Evolutionary conservation across 139 green algal genomes (phyloP).

Genomic region (Pedinophyceae sp.): DNA sequence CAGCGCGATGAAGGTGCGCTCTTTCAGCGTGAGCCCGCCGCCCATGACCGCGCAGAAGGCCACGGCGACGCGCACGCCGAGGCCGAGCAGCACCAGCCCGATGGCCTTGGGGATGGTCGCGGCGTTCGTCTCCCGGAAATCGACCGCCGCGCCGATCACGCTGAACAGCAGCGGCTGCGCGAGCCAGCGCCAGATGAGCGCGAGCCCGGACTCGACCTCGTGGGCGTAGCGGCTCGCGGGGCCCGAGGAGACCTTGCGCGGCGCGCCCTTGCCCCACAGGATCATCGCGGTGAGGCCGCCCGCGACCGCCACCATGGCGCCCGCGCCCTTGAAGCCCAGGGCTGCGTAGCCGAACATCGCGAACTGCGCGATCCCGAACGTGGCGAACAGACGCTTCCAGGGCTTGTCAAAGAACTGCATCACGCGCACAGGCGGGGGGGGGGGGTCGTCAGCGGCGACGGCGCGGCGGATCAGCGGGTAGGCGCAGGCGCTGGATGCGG

Average conservation of each 20-base stretch:
- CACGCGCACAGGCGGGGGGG: no score
- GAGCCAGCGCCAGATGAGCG: slow-evolving; percentile 20
- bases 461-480: no score
- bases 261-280: slow-evolving; percentile 36
- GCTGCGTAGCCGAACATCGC: no score
- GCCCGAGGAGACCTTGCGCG: slow-evolving; percentile 13
- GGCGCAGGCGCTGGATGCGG: no score
- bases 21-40: slow-evolving; percentile 28
- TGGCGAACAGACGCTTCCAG: no score
- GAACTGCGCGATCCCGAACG: no score
- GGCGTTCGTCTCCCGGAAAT: slow-evolving; percentile 25
- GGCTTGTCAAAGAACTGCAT: no score
- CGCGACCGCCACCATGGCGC: slow-evolving; percentile 45
- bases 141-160: slow-evolving; percentile 48
- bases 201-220: slow-evolving; percentile 16
- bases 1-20: slow-evolving; percentile 54
- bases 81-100: slow-evolving; percentile 25
- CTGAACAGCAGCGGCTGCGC: slow-evolving; percentile 65
- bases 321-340: slow-evolving; percentile 40
- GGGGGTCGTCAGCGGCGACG: no score
- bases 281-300: slow-evolving; percentile 35
- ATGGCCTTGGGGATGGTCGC: slow-evolving; percentile 35
- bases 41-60: slow-evolving; percentile 11
- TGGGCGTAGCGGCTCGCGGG: slow-evolving; percentile 17
- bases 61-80: slow-evolving; percentile 3